Evolutionary conservation across 768 basidiomycete genomes (phyloP).

Genomic region (Hebeloma cylindrosporum): DNA sequence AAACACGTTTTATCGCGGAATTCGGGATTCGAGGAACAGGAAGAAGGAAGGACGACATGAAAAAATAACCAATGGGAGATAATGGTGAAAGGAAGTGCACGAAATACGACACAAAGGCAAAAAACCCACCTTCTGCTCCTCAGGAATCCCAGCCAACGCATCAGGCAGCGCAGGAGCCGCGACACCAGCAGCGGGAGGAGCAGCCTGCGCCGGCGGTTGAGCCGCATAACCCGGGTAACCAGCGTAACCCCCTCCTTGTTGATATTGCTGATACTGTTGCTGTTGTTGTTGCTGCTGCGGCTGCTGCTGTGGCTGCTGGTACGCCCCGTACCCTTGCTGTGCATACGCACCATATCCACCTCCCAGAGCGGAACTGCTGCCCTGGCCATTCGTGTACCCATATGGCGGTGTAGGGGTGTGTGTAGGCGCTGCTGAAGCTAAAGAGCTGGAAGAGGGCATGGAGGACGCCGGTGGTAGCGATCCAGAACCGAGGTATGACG

Average conservation of each 20-base stretch:
- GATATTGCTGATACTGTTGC: slow-evolving; percentile 13
- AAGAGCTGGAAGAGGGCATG: not conserved
- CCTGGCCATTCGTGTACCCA: slow-evolving; percentile 23
- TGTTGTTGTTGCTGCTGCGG: slow-evolving; percentile 10
- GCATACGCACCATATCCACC: slow-evolving; percentile 9
- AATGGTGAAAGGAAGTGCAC: no score
- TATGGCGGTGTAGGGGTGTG: slow-evolving; percentile 28
- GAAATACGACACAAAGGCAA: no score
- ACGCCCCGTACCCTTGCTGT: slow-evolving; percentile 18
- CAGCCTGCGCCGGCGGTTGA: slow-evolving; percentile 17
- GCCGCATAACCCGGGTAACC: slow-evolving; percentile 25
- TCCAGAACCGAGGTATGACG: slow-evolving; percentile 16
- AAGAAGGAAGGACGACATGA: not conserved
- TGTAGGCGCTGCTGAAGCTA: slow-evolving; percentile 6
- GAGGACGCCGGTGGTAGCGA: slow-evolving; percentile 2
- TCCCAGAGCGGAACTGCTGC: slow-evolving; percentile 10
- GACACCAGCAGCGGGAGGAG: slow-evolving; percentile 21
- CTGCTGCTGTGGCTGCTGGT: slow-evolving; percentile 11
- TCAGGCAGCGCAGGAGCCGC: slow-evolving; percentile 42
- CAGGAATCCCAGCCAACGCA: slow-evolving; percentile 58
- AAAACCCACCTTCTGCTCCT: slow-evolving; percentile 61
- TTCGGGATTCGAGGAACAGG: no score
- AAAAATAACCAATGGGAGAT: not conserved
- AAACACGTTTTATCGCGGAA: no score
- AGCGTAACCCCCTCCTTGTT: slow-evolving; percentile 19